Evolutionary conservation across 1,139 yeast genomes (phyloP).

Genomic region (Suhomyces choctaworum): DNA sequence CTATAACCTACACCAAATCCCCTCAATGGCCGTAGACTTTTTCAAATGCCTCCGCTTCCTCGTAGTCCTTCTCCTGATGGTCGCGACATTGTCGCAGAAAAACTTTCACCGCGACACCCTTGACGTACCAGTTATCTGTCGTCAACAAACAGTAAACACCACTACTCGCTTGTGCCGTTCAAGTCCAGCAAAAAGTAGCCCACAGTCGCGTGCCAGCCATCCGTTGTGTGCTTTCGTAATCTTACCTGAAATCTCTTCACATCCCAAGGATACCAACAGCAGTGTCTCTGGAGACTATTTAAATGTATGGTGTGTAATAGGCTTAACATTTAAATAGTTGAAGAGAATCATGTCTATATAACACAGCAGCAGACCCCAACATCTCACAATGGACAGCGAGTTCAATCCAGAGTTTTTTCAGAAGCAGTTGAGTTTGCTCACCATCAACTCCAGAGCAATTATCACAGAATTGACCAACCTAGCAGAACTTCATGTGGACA

Average conservation of each 20-base stretch:
- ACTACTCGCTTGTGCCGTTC: no score
- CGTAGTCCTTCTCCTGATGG: no score
- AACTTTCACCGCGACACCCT: no score
- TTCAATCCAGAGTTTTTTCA: conserved; percentile 35
- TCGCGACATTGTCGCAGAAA: conserved; percentile 3
- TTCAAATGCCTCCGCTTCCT: no score
- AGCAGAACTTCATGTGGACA: conserved; percentile 35
- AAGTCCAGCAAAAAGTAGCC: conserved; percentile 8
- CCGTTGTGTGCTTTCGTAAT: conserved; percentile 10
- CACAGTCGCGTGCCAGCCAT: conserved; percentile 4
- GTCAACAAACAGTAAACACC: no score
- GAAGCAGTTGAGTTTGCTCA: conserved; percentile 34
- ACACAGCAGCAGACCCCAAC: neutral
- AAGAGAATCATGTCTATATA: conserved; percentile 4
- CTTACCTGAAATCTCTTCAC: conserved; percentile 4
- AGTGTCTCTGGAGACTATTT: conserved; percentile 4
- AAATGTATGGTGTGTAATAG: conserved; percentile 9
- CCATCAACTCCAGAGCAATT: conserved; percentile 41
- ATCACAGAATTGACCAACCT: conserved; percentile 42
- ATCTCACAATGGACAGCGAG: conserved; percentile 7
- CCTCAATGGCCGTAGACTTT: no score
- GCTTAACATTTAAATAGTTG: conserved; percentile 6
- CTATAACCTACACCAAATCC: no score
- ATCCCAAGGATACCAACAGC: no score
- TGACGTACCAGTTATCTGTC: no score